Percentiles rank a stretch among this genome's conserved stretches.
phyloP scores from a whole-genome alignment of 371 early-diverging fungal genomes.

The Circinella minor region DNA sequence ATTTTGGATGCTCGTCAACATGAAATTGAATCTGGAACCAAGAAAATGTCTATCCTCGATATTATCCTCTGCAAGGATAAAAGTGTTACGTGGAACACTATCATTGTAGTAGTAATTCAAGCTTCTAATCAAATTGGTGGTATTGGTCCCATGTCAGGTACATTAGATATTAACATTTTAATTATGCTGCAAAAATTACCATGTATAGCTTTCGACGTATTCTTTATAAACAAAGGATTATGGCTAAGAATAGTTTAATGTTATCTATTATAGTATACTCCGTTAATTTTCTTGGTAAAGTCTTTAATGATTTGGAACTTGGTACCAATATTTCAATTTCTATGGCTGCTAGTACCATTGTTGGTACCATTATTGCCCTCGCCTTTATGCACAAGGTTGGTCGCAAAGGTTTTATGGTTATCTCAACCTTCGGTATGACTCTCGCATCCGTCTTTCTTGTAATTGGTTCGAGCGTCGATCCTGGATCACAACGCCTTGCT shows the following conservation, averaged over 20 bases:
- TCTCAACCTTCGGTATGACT: conserved; percentile 42
- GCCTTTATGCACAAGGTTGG: conserved; percentile 46
- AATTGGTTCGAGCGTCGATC: conserved; percentile 31
- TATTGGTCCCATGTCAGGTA: conserved; percentile 54
- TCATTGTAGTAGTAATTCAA: conserved; percentile 51
- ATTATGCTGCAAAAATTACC: neutral
- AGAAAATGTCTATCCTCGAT: conserved; percentile 42
- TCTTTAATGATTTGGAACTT: conserved; percentile 33
- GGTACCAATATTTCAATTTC: conserved; percentile 45
- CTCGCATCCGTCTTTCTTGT: conserved; percentile 45
- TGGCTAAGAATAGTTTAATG: too few relatives aligned
- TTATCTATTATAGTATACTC: conserved; percentile 23
- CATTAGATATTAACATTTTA: neutral
- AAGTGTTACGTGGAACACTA: conserved; percentile 37
- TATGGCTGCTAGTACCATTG: conserved; percentile 43
- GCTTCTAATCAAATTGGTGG: conserved; percentile 54
- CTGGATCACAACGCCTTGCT: conserved; percentile 20
- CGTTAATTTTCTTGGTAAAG: conserved; percentile 39
- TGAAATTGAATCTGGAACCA: conserved; percentile 30
- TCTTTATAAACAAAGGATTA: neutral
- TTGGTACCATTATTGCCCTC: conserved; percentile 40
- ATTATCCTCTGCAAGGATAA: conserved; percentile 41
- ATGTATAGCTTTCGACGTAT: neutral
- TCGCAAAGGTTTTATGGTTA: conserved; percentile 50
- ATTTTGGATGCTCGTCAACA: conserved; percentile 45